Base-by-base conservation (phyloP, 2,329 filamentous ascomycete genomes). In the Colletotrichum acutatum region DNA sequence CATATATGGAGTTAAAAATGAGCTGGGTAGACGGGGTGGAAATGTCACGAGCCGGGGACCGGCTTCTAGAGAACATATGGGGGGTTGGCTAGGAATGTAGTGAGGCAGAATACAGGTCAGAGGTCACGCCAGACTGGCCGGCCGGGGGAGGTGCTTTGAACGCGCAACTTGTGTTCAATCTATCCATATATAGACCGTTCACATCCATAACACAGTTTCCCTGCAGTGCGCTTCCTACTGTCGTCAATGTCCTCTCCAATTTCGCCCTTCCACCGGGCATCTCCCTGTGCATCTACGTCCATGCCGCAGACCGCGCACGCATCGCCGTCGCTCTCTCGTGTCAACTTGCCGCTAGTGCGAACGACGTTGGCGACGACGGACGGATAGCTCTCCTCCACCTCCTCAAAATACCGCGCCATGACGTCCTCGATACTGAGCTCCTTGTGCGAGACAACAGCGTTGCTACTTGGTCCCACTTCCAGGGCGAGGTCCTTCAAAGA, bases 291-390 rank as follows among this genome's bases (percentile, higher is more conserved):
- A 68, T 91, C 88, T 14, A 95, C 85, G 42, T 90, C 89, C 82
- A 93, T 90, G 62, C 90, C 89, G 81, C 95, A 97, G 9, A 96
- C 80, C 42, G 88, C 87, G 78, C 95, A 97, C n/a, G 77, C 79
- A 24, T 77, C 78, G 8, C 80, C 81, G 1, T 84, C 77, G 8
- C 34, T 68, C 0, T 85, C 80, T 30, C 90, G 83, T 58, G 91
- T 86, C 53, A 98, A 87, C 83, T 97, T 98, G 64, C 91, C 92
- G n/a, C 94, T 92, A 42, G 96, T 99, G 74, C 95, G 91, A 5
- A 98, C 96, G 11, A 99, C 97, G 80, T 99, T 99, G 37, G 95
- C 93, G 76, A 99, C 95, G 68, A 98, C 95, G 68, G 94, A 94
- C 3, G 95, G 94, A 79, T 97, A 98, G 72, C 93, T 93, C 76